Base-by-base conservation (phyloP, 2,329 filamentous ascomycete species). In the Fusarium sp. region DNA sequence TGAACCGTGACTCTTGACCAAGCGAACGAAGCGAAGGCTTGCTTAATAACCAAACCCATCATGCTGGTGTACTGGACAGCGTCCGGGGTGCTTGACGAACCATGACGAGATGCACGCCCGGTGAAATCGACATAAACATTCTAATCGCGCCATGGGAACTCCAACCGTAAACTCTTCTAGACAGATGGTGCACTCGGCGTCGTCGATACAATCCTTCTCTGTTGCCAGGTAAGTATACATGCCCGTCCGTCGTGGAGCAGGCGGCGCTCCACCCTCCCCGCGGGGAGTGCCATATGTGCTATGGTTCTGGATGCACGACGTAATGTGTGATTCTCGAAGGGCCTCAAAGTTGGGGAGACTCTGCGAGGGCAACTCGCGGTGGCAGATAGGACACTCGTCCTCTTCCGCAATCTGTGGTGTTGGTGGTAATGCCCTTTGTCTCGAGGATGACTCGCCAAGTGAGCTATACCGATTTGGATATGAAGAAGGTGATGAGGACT, bases 361-460 rank as follows among this genome's bases (percentile, higher is more conserved):
- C 16, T 83, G 81, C 2, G 87, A 85, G 0, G 91, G 91, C 4
- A 93, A 83, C 78, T 93, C 90, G 36, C 83, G 80, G 74, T 92
- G 91, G 73, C 92, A 95, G 46, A 94, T 86, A 0, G 91, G 91
- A 67, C 92, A 95, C 73, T 93, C 90, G 75, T 94, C 91, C 75
- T 93, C 91, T 76, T 94, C 92, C 6, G 84, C 82, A 73, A 86
- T 83, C 61, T 85, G 86, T 1, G 81, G 83, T 10, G 82, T 83
- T 4, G 80, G 82, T 1, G 80, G 82, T 36, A 79, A 74, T 27
- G 78, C 80, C 23, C 79, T 81, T 38, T 77, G 81, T 16, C 77
- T 74, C 4, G 79, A 78, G 2, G 81, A 80, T 4, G 81, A 78
- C 20, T 74, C 74, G 10, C 74, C 74, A 9, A 75, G 64, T 11